A percentile compares a stretch with the other conserved stretches of the same genome.
phyloP scores from a whole-genome alignment of 441 rosid species.

The Bocquillonia castaneifolia region DNA sequence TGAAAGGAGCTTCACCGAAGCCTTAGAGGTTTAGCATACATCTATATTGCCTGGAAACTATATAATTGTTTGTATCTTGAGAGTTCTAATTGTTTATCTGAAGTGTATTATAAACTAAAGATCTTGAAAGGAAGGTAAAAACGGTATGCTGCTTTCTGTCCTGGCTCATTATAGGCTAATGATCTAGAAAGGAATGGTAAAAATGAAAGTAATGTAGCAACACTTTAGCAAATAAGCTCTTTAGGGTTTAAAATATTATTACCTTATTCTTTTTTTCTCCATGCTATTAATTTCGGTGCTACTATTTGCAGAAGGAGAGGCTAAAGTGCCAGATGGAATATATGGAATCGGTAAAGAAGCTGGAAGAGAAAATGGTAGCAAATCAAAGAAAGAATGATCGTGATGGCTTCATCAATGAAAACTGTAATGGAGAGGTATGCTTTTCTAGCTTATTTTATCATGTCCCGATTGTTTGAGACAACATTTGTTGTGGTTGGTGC shows the following conservation, averaged over 20 bases:
- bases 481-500: not conserved
- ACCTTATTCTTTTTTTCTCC: conserved; percentile 9
- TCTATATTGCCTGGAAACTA: not conserved
- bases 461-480: not conserved
- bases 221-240: conserved; percentile 1
- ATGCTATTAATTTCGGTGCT: not conserved
- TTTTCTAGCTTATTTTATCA: conserved; percentile 13
- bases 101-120: no score
- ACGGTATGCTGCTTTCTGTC: not conserved
- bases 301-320: conserved; percentile 62
- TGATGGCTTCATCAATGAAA: conserved; percentile 38
- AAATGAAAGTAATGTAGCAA: not conserved
- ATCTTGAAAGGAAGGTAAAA: no score
- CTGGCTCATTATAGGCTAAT: no score
- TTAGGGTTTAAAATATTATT: not conserved
- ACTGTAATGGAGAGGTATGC: conserved; percentile 56
- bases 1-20: conserved; percentile 78
- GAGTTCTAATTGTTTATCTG: not conserved
- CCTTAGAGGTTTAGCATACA: conserved; percentile 66
- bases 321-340: conserved; percentile 93
- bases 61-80: not conserved
- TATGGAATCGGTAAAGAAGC: conserved; percentile 86
- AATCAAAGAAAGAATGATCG: conserved; percentile 60
- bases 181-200: not conserved
- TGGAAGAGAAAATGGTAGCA: conserved; percentile 75